Base-by-base conservation (phyloP, 2,329 filamentous ascomycete genomes). In the Fusarium redolens region DNA sequence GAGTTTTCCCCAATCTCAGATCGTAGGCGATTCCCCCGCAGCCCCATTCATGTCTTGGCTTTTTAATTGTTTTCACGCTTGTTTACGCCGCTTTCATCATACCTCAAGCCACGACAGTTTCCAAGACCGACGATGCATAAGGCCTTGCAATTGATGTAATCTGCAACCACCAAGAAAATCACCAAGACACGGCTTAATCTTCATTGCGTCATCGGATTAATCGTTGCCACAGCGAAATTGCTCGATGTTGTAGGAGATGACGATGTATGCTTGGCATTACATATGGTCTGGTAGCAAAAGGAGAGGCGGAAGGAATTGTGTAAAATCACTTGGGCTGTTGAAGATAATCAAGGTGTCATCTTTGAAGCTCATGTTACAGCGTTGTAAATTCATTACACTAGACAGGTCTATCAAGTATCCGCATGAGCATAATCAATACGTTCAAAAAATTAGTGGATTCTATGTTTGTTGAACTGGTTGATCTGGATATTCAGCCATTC, bases 61-160 rank as follows among this genome's bases (percentile, higher is more conserved):
- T 18, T 47, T 47, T 15, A 13, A 45, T 25, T 7, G 1, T 33
- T 31, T 28, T 4, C 22, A 37, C n/a, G 41, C 55, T 35, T 48
- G 7, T 18, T 58, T 30, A 4, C 60, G 62, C 59, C 59, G 20
- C 62, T 65, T 65, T 47, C 62, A 64, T 65, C 62, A 65, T 65
- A 30, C 14, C 3, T 5, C n/a, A 35, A 50, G 47, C 22, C 40
- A 56, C 59, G 18, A 12, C n/a, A 35, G 2, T 25, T 54, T 22
- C 55, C 41, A 58, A 37, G 55, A 9, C 9, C 5, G 15, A 4
- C 14, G 3, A 7, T 28, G 10, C 18, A 15, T 45, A 17, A 22
- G 13, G 33, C 20, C 38, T 17, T 22, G 14, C 44, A 30, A 7
- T 17, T 44, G 30, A 20, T 28, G 33, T 38, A 28, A 58, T 15